Evolutionary conservation across 2,329 filamentous ascomycete genomes (phyloP).

Genomic region (Podosphaera leucotricha): DNA sequence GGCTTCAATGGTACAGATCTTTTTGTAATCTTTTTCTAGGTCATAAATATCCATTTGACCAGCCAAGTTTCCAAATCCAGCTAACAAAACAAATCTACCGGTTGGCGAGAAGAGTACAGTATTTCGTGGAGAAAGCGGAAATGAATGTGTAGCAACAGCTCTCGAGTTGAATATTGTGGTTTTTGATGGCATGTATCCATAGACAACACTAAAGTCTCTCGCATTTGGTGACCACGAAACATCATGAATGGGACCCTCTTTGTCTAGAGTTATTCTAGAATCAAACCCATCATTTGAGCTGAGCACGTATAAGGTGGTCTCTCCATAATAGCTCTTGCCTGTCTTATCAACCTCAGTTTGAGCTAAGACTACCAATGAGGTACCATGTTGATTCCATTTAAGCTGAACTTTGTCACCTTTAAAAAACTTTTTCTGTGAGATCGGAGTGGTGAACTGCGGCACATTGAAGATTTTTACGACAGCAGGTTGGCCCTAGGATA

Average conservation of each 20-base stretch:
- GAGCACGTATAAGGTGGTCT: slow-evolving; percentile 88
- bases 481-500: slow-evolving; percentile 66
- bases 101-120: slow-evolving; percentile 88
- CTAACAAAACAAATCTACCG: slow-evolving; percentile 77
- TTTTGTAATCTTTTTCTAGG: slow-evolving; percentile 76
- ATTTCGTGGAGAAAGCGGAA: slow-evolving; percentile 73
- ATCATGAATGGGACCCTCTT: slow-evolving; percentile 94
- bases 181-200: slow-evolving; percentile 98
- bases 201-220: slow-evolving; percentile 92
- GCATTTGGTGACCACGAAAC: slow-evolving; percentile 97
- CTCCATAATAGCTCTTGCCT: slow-evolving; percentile 97
- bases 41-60: slow-evolving; percentile 98
- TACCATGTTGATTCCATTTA: slow-evolving; percentile 90
- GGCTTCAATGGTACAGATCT: slow-evolving; percentile 82
- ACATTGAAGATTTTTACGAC: slow-evolving; percentile 88
- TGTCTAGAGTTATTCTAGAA: slow-evolving; percentile 75
- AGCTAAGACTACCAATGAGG: slow-evolving; percentile 76
- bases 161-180: slow-evolving; percentile 92
- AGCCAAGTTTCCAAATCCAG: slow-evolving; percentile 90
- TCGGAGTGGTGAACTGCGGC: slow-evolving; percentile 56
- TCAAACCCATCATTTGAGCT: slow-evolving; percentile 83
- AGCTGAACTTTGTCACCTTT: slow-evolving; percentile 98
- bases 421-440: slow-evolving; percentile 97
- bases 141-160: slow-evolving; percentile 60
- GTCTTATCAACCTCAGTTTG: slow-evolving; percentile 97